phyloP scores from a whole-genome alignment of 1,139 yeast genomes.

The Geotrichum macrosporum region DNA sequence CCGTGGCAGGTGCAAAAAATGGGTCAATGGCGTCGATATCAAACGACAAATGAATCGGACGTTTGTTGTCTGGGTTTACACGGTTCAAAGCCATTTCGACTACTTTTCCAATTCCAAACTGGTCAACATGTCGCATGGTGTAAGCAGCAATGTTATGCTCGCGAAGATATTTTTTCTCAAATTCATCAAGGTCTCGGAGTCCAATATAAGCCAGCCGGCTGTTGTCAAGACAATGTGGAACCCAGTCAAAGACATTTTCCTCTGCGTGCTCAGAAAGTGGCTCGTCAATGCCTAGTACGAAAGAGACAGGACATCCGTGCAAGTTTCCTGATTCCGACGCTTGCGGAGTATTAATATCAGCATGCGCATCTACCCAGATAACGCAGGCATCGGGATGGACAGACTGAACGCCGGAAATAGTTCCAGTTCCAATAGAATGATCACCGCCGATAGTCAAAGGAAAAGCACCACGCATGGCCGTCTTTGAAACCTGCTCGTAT shows the following conservation, averaged over 20 bases:
- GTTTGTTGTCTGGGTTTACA: conserved; percentile 66
- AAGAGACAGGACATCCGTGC: conserved; percentile 95
- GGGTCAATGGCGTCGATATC: conserved; percentile 98
- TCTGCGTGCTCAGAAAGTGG: conserved; percentile 44
- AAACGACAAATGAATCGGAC: conserved; percentile 84
- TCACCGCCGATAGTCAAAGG: conserved; percentile 94
- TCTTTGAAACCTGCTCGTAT: conserved; percentile 54
- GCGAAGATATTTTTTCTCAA: conserved; percentile 69
- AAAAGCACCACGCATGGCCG: conserved; percentile 49
- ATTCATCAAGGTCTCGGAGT: conserved; percentile 85
- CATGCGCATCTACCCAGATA: conserved; percentile 97
- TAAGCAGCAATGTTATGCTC: conserved; percentile 76
- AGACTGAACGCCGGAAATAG: conserved; percentile 76
- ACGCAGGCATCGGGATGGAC: conserved; percentile 84
- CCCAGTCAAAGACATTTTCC: conserved; percentile 59
- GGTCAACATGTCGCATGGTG: conserved; percentile 95
- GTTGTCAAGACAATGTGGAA: conserved; percentile 63
- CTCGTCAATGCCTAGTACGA: conserved; percentile 60
- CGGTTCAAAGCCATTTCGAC: conserved; percentile 84
- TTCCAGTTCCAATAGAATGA: conserved; percentile 93
- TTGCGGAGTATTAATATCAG: conserved; percentile 89
- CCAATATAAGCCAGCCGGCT: conserved; percentile 87
- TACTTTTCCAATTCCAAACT: conserved; percentile 86
- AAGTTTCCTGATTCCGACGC: conserved; percentile 85
- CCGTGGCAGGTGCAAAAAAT: conserved; percentile 90